A percentile compares a stretch with the other conserved stretches of the same genome.
Evolutionary conservation across 257 asterid species (phyloP).

Genomic region (Echium plantagineum): DNA sequence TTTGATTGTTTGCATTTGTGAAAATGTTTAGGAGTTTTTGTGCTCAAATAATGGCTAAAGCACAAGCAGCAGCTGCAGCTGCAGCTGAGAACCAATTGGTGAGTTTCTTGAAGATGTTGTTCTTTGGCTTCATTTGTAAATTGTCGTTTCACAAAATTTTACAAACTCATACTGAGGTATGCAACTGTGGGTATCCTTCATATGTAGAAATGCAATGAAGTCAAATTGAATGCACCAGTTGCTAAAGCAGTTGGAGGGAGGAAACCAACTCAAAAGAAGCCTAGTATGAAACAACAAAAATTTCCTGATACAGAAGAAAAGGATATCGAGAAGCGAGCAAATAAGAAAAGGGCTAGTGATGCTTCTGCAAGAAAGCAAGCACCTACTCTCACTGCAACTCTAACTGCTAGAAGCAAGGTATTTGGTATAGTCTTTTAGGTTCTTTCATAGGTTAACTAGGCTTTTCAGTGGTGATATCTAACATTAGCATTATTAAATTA

Average conservation of each 20-base stretch:
- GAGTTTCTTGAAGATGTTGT: conserved; percentile 8
- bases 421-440: not conserved
- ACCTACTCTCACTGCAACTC: conserved; percentile 58
- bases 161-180: no score
- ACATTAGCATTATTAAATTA: not conserved
- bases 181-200: not conserved
- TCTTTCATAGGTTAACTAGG: not conserved
- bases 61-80: conserved; percentile 52
- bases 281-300: conserved; percentile 35
- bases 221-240: conserved; percentile 24
- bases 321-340: conserved; percentile 18
- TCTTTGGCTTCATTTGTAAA: not conserved
- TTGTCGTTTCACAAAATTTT: no score
- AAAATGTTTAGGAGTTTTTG: conserved; percentile 48
- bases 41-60: conserved; percentile 73
- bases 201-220: conserved; percentile 21
- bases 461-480: not conserved
- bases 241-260: conserved; percentile 23
- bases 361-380: conserved; percentile 27
- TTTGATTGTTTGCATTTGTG: not conserved
- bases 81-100: conserved; percentile 52
- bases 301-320: conserved; percentile 31
- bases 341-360: conserved; percentile 18
- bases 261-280: conserved; percentile 46
- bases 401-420: conserved; percentile 86